Evolutionary conservation across 2,329 filamentous ascomycete genomes (phyloP).

Genomic region (Ophiocordyceps camponoti-saundersi): DNA sequence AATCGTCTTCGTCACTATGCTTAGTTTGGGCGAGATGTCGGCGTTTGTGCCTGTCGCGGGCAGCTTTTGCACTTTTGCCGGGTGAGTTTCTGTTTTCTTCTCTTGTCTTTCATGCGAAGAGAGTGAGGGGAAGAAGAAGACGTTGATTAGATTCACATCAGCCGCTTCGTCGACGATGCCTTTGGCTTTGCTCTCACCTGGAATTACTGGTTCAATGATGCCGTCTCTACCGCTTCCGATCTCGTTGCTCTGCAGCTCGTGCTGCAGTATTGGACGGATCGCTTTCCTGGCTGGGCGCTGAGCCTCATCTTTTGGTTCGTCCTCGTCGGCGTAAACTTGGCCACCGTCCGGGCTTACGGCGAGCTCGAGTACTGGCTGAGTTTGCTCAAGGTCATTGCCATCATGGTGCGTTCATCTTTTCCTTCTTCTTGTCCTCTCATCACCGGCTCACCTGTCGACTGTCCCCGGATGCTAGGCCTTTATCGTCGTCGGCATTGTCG

Average conservation of each 20-base stretch:
- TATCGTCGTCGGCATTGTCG: slow-evolving; percentile 42
- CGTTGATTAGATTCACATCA: too few relatives aligned
- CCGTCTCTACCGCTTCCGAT: slow-evolving; percentile 34
- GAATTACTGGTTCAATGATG: slow-evolving; percentile 53
- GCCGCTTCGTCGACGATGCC: slow-evolving; percentile 33
- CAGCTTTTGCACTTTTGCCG: slow-evolving; percentile 32
- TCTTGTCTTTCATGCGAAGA: too few relatives aligned
- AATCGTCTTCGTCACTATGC: slow-evolving; percentile 42
- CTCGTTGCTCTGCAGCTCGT: slow-evolving; percentile 35
- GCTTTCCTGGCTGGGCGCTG: slow-evolving; percentile 45
- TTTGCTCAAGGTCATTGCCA: slow-evolving; percentile 33
- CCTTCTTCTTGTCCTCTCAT: slow-evolving; percentile 26
- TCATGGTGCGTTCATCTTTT: slow-evolving; percentile 18
- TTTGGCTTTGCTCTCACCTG: slow-evolving; percentile 37
- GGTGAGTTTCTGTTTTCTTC: too few relatives aligned
- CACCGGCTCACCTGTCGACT: background rate
- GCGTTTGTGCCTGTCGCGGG: slow-evolving; percentile 33
- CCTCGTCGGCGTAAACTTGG: slow-evolving; percentile 25
- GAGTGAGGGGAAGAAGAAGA: too few relatives aligned
- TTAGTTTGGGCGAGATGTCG: slow-evolving; percentile 43
- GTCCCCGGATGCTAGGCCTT: slow-evolving; percentile 26
- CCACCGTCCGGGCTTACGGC: slow-evolving; percentile 16
- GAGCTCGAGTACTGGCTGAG: slow-evolving; percentile 39
- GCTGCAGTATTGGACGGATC: slow-evolving; percentile 42
- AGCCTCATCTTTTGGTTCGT: slow-evolving; percentile 44